These are phyloP conservation scores for Cardamine chenopodiifolia DNA, from an alignment of 345 rosid species.

Conservation along the genomic window DNA sequence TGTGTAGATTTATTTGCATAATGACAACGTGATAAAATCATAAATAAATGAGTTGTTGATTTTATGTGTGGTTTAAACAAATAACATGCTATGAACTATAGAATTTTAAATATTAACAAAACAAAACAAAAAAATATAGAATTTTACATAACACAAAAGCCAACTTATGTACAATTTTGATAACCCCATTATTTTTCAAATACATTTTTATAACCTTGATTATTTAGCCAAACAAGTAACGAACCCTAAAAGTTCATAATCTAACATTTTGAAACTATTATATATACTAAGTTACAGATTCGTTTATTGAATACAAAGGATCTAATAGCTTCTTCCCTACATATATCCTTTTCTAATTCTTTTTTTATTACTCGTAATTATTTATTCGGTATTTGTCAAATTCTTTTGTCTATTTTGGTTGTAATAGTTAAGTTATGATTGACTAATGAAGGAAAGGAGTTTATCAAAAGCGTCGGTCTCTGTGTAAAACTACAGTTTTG, in stretches of 20 bases:
- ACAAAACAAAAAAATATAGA: too few relatives aligned
- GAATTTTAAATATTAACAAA: too few relatives aligned
- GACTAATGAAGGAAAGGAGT: slow-evolving; percentile 5
- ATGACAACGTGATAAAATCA: not conserved
- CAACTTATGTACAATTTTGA: not conserved
- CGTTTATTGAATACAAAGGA: not conserved
- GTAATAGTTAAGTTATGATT: slow-evolving; percentile 12
- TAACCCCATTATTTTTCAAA: not conserved
- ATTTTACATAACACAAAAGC: not conserved
- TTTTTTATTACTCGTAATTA: not conserved
- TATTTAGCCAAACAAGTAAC: not conserved
- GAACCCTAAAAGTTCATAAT: not conserved
- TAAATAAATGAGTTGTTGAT: not conserved
- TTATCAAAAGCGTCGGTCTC: slow-evolving; percentile 28
- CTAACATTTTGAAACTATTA: not conserved
- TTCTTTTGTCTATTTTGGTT: slow-evolving; percentile 9
- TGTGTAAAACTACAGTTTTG: not conserved
- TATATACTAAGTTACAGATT: not conserved
- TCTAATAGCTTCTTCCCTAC: not conserved
- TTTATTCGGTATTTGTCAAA: not conserved
- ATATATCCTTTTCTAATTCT: not conserved
- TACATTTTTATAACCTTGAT: too few relatives aligned
- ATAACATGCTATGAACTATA: not conserved
- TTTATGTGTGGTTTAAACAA: not conserved
- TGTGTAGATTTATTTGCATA: not conserved